These are phyloP conservation scores for Leishmania martiniquensis DNA, from an alignment of 208 protist genomes.

Conservation along the genomic window DNA sequence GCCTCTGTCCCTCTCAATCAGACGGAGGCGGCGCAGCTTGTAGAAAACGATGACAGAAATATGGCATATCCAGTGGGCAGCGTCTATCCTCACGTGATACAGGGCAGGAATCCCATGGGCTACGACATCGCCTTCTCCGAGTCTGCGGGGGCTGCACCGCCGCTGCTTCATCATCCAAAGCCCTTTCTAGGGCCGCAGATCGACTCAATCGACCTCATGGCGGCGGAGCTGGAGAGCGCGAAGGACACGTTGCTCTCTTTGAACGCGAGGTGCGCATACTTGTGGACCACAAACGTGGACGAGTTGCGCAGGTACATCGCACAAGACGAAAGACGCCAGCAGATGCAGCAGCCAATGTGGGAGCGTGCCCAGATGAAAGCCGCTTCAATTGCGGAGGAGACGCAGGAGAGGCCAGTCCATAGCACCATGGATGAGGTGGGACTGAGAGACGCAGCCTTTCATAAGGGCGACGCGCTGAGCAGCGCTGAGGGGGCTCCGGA, in stretches of 20 bases:
- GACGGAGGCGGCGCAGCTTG: slow-evolving; percentile 4
- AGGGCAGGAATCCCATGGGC: slow-evolving; percentile 11
- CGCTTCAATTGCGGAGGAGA: slow-evolving; percentile 1
- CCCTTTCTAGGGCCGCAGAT: slow-evolving; percentile 37
- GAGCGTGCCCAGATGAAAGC: slow-evolving; percentile 36
- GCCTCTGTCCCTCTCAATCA: slow-evolving; percentile 23
- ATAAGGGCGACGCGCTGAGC: neutral
- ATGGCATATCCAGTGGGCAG: slow-evolving; percentile 22
- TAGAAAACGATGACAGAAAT: slow-evolving; percentile 7
- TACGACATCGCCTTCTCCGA: slow-evolving; percentile 27
- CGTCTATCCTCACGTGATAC: slow-evolving; percentile 28
- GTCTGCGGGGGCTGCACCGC: slow-evolving; percentile 20
- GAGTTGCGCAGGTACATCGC: slow-evolving; percentile 39
- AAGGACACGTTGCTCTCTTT: slow-evolving; percentile 40
- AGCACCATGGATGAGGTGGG: neutral
- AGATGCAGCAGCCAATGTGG: slow-evolving; percentile 25
- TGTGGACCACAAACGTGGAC: slow-evolving; percentile 54
- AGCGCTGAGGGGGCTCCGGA: neutral
- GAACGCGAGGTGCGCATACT: slow-evolving; percentile 42
- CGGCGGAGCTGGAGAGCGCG: slow-evolving; percentile 27
- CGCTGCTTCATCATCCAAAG: slow-evolving; percentile 33
- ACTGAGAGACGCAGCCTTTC: neutral
- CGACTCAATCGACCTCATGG: slow-evolving; percentile 35
- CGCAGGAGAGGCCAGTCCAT: neutral
- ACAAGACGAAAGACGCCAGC: slow-evolving; percentile 28